Percentiles rank a stretch among this genome's conserved stretches.
Conservation (phyloP, 2,329 filamentous ascomycete genomes). For the Colletotrichum plurivorum region DNA sequence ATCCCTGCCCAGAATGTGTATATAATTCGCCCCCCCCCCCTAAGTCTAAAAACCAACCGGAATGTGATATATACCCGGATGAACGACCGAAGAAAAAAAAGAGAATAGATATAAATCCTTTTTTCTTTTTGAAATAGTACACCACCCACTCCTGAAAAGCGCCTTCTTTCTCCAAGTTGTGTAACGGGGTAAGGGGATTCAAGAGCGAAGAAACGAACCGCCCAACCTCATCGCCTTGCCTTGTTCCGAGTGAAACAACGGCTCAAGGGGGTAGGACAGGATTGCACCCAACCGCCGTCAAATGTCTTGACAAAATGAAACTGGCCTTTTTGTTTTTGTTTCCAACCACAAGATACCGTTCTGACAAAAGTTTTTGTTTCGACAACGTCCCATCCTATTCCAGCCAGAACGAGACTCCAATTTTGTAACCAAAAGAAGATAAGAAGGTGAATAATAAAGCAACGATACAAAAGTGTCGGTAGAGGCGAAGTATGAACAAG, state of each 20-base stretch:
- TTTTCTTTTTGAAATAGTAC: neutral
- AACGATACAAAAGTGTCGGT: neutral
- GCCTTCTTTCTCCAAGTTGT: conserved; percentile 33
- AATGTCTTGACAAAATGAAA: too few relatives aligned
- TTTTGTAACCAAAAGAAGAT: neutral
- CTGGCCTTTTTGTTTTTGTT: too few relatives aligned
- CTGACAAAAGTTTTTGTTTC: too few relatives aligned
- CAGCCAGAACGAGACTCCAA: too few relatives aligned
- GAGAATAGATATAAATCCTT: too few relatives aligned
- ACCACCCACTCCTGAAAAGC: conserved; percentile 30
- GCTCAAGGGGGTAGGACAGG: too few relatives aligned
- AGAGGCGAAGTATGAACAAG: neutral
- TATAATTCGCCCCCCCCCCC: conserved; percentile 14
- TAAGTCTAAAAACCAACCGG: conserved; percentile 32
- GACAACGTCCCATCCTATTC: too few relatives aligned
- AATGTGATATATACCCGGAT: conserved; percentile 18
- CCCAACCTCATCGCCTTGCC: too few relatives aligned
- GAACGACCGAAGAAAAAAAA: neutral
- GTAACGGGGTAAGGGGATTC: neutral
- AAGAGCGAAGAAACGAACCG: too few relatives aligned
- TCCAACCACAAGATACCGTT: too few relatives aligned
- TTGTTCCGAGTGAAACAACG: too few relatives aligned
- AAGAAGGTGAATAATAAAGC: conserved; percentile 4
- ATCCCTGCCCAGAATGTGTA: conserved; percentile 33
- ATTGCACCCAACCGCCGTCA: too few relatives aligned